Evolutionary conservation across 768 basidiomycete genomes (phyloP).

Genomic region (Suillus subluteus): DNA sequence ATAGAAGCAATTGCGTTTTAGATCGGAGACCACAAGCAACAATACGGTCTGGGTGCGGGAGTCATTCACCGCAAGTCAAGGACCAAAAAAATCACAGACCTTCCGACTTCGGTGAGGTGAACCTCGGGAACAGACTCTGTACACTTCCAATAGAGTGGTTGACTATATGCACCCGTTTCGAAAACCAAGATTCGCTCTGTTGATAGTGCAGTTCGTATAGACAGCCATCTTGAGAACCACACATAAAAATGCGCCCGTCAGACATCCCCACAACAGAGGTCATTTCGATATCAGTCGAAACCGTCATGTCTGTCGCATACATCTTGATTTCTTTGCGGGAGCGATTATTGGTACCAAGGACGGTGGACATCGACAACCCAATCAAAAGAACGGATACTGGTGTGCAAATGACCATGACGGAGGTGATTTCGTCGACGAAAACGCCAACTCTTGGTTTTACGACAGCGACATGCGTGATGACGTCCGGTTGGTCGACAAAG

Average conservation of each 20-base stretch:
- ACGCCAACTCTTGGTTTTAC: constrained; percentile 85
- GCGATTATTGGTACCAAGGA: constrained; percentile 42
- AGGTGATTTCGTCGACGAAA: constrained; percentile 91
- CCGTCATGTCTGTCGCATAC: constrained; percentile 85
- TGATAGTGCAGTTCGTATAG: constrained; percentile 94
- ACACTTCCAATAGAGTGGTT: constrained; percentile 86
- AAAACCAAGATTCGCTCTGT: constrained; percentile 90
- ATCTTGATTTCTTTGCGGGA: constrained; percentile 78
- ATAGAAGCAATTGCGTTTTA: constrained; percentile 73
- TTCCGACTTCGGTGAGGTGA: constrained; percentile 63
- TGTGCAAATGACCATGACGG: constrained; percentile 89
- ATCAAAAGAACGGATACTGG: constrained; percentile 82
- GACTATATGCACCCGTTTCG: constrained; percentile 79
- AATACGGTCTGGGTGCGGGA: constrained; percentile 62
- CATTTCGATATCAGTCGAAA: constrained; percentile 85
- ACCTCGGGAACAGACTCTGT: constrained; percentile 78
- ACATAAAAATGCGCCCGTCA: constrained; percentile 91
- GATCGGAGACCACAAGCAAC: constrained; percentile 68
- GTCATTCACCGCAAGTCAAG: constrained; percentile 10
- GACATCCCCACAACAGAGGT: constrained; percentile 75
- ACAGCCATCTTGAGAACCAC: constrained; percentile 80
- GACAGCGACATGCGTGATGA: constrained; percentile 87
- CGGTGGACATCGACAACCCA: constrained; percentile 64
- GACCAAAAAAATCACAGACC: constrained; percentile 48
- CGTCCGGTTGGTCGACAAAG: constrained; percentile 89